These are phyloP conservation scores for Blastobotrys mokoenaii DNA, from an alignment of 805 yeast genomes.

Conservation along the genomic window DNA sequence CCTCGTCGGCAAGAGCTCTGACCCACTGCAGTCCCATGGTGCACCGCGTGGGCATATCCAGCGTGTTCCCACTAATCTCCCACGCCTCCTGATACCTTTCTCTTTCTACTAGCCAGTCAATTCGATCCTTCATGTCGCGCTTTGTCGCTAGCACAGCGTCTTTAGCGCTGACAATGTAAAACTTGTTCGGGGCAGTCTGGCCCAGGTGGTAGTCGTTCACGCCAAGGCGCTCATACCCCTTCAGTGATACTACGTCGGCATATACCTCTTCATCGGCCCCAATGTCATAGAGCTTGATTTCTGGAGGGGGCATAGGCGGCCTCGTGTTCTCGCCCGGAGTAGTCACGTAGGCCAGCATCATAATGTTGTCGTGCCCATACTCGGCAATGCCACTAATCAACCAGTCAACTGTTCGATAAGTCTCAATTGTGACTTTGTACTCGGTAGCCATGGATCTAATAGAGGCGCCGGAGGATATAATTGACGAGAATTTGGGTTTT, in stretches of 20 bases:
- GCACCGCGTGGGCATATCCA: constrained; percentile 42
- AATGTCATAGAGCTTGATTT: constrained; percentile 59
- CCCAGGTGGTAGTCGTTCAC: constrained; percentile 74
- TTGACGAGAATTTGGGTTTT: constrained; percentile 10
- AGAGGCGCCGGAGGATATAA: constrained; percentile 14
- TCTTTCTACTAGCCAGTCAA: constrained; percentile 60
- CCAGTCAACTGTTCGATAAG: constrained; percentile 35
- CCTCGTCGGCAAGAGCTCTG: constrained; percentile 25
- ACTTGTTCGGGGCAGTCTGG: constrained; percentile 26
- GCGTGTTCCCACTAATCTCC: constrained; percentile 57
- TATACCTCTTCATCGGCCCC: constrained; percentile 62
- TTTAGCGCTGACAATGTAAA: constrained; percentile 66
- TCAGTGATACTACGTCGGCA: constrained; percentile 69
- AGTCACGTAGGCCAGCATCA: constrained; percentile 43
- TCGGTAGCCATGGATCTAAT: constrained; percentile 14
- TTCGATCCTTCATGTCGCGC: constrained; percentile 58
- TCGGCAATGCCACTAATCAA: constrained; percentile 70
- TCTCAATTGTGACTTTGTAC: constrained; percentile 27
- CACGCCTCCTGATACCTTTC: constrained; percentile 62
- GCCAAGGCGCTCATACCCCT: constrained; percentile 50
- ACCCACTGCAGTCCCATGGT: constrained; percentile 52
- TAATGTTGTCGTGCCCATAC: constrained; percentile 62
- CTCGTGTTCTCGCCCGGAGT: constrained; percentile 19
- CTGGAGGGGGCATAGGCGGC: constrained; percentile 49
- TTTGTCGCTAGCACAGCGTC: constrained; percentile 76